Percentiles rank a stretch among this genome's conserved stretches.
phyloP scores from a whole-genome alignment of 495 filamentous ascomycete species.

The Xylaria nigripes region DNA sequence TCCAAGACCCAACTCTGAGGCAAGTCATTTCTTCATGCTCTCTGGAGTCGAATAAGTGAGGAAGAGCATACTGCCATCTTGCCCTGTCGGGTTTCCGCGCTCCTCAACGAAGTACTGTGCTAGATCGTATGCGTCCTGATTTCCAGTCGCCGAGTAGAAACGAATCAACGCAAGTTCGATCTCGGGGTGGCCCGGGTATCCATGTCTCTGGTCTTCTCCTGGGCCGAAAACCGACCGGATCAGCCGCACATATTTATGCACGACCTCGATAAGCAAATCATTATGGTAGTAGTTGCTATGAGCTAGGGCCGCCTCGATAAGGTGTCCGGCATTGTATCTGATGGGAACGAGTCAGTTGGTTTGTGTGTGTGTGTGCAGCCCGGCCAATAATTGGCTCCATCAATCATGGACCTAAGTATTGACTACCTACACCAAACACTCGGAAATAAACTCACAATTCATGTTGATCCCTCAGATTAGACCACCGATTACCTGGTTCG shows the following conservation, averaged over 20 bases:
- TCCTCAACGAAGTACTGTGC: conserved; percentile 51
- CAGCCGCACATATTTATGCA: conserved; percentile 48
- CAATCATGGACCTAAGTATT: too few relatives aligned
- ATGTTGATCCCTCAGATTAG: conserved; percentile 52
- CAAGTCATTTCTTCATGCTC: neutral
- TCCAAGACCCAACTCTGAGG: neutral
- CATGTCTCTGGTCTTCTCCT: conserved; percentile 41
- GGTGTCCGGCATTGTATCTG: conserved; percentile 52
- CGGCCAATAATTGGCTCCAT: neutral
- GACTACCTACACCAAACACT: too few relatives aligned
- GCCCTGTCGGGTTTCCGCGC: conserved; percentile 45
- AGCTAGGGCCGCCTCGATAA: conserved; percentile 52
- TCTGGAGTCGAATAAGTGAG: too few relatives aligned
- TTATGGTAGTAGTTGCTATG: conserved; percentile 45
- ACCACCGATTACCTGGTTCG: conserved; percentile 44
- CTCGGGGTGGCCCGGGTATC: conserved; percentile 54
- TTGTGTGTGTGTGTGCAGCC: neutral
- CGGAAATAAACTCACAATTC: conserved; percentile 41
- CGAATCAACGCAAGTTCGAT: conserved; percentile 52
- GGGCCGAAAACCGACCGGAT: conserved; percentile 43
- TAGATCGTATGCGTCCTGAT: conserved; percentile 40
- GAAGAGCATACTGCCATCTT: conserved; percentile 25
- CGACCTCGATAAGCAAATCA: conserved; percentile 40
- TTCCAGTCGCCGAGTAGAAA: conserved; percentile 40
- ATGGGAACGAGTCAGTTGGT: neutral